Evolutionary conservation across 2,329 filamentous ascomycete species (phyloP), one percentile per base, ranked within the genome.

Genomic region (Botrytis porri): DNA sequence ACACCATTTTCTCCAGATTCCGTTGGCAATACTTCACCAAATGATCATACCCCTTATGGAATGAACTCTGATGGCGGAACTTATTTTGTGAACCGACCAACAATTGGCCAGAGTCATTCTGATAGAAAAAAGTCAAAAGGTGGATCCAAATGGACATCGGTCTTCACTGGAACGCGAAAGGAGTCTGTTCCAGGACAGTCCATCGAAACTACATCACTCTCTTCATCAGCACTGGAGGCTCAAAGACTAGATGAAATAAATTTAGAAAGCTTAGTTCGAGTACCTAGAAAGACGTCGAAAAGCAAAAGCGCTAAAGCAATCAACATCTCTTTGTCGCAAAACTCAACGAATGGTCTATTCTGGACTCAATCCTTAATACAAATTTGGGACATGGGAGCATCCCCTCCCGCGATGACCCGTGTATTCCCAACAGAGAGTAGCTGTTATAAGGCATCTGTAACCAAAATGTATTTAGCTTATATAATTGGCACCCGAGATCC

Each of bases 401-500:
- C 82, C 1, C 82, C 83, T 9, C 81, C 82, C 1, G 79, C 79
- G 2, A 75, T 81, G 61, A 76, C 79, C 39, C 77, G 81, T 65
- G 78, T 79, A 12, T 80, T 84, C 41, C 74, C 79, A 22, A 81
- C 81, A 0, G 82, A 83, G 61, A 83, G 82, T 74, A 82, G 80
- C 18, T 84, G 82, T 72, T 79, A 83, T 25, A 74, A 83, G 37
- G 82, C 81, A 32, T 79, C 81, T 7, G 80, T 84, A 1, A 82
- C 81, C 1, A 83, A 80, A 71, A 77, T 77, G 10, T 79, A 83
- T 73, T 72, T 83, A 35, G 82, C 82, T 39, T 84, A 83, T 74
- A 80, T 84, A 9, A 80, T 83, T 72, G 82, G 82, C 5, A 83
- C 80, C 25, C 78, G 82, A n/a, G 82, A 83, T 71, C 82, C 83